Percentiles rank a stretch among this genome's conserved stretches.
These are phyloP conservation scores for Corymbia calophylla DNA, from an alignment of 441 rosid genomes.

Conservation along the genomic window DNA sequence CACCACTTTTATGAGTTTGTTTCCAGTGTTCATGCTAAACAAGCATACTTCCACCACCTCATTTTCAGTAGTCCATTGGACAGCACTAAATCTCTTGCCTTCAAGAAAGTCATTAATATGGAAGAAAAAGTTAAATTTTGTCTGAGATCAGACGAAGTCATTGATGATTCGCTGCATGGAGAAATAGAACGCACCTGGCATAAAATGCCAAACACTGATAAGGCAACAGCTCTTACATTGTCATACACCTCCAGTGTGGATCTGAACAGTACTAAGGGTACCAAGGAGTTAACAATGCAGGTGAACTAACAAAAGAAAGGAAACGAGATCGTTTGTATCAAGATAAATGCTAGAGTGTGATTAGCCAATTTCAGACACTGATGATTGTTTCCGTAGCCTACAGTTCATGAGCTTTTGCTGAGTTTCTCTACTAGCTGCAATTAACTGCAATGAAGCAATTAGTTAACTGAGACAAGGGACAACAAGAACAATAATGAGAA, in stretches of 20 bases:
- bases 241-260: neutral
- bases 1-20: neutral
- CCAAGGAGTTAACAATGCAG: no score
- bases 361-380: neutral
- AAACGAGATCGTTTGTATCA: no score
- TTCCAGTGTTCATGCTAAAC: neutral
- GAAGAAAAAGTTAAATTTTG: neutral
- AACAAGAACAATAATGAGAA: neutral
- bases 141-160: neutral
- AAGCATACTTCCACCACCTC: neutral
- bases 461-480: neutral
- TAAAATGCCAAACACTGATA: neutral
- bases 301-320: no score
- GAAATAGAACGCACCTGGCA: neutral
- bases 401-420: neutral
- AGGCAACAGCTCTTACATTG: neutral
- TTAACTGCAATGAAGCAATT: neutral
- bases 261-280: no score
- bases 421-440: neutral
- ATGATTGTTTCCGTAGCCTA: neutral
- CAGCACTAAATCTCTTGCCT: neutral
- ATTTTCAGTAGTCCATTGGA: neutral
- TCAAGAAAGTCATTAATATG: neutral
- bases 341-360: neutral
- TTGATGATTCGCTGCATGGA: neutral